Base-by-base conservation (phyloP, 2,329 filamentous ascomycete species). In the Triangularia verruculosa region DNA sequence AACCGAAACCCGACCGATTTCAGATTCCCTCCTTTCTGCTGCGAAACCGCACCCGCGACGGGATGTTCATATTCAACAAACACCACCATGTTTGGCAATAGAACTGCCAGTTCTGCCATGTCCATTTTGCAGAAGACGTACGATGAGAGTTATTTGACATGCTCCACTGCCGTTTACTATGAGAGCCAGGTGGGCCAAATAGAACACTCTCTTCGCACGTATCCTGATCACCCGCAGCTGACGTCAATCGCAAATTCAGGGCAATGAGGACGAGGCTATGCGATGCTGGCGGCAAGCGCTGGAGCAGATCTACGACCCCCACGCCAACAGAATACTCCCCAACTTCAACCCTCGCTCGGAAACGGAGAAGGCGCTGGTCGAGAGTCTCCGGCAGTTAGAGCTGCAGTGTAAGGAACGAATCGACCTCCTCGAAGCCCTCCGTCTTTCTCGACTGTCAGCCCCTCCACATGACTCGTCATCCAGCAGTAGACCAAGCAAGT, bases 151-250 rank as follows among this genome's bases (percentile, higher is more conserved):
- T 97, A 97, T 78, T 80, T 97, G 71, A 93, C 90, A 74, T 97
- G 93, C 78, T 97, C 93, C 13, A 98, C 93, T 1, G 94, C 94
- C 43, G 91, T 97, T 60, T 97, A 97, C 79, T 97, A 97, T 76
- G 95, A 99, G 79, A 87, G 89, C 75, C 90, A 96, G 86, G 93
- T 96, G 78, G 61, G 13, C 9, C 15, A 25, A 27, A 6, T 54
- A 9, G 15, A n/a, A 25, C 27, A 1, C 15, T 27, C n/a, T 15
- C n/a, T 11, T 47, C 17, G 9, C n/a, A 17, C n/a, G 39, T 47
- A 17, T n/a, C 7, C 20, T 47, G 17, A 8, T 47, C 8, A 17
- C 15, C 25, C 28, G 28, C 27, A 5, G 39, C 67, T 70, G 59
- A 69, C 34, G 39, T 20, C 8, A 20, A 7, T 43, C 17, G 15